Conservation (phyloP, 2,329 filamentous ascomycete genomes). For the Graphilbum fragrans region DNA sequence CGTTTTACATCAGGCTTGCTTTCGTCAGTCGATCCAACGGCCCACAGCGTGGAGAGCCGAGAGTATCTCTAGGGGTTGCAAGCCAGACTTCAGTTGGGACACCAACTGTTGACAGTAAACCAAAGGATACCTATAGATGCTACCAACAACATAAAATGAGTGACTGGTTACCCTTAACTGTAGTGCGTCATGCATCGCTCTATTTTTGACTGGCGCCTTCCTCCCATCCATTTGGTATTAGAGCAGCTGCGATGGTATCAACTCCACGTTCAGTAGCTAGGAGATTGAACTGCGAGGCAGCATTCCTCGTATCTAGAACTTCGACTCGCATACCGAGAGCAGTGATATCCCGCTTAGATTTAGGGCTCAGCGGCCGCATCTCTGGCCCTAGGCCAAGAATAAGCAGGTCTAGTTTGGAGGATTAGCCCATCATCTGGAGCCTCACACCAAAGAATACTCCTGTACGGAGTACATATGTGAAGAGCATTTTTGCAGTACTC, state of each 20-base stretch:
- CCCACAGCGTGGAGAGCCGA: too few species aligned
- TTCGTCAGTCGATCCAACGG: too few species aligned
- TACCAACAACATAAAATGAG: too few species aligned
- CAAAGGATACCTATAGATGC: too few species aligned
- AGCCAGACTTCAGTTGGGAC: too few species aligned
- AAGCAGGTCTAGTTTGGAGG: constrained; percentile 54
- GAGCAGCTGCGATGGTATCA: constrained; percentile 69
- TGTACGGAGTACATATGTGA: too few species aligned
- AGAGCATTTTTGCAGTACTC: too few species aligned
- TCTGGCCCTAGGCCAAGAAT: constrained; percentile 75
- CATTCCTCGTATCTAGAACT: constrained; percentile 84
- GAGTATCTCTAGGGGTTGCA: too few species aligned
- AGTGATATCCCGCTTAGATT: constrained; percentile 60
- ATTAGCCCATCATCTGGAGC: constrained; percentile 1
- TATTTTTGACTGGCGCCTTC: constrained; percentile 41
- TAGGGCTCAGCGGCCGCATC: constrained; percentile 64
- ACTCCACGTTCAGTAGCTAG: constrained; percentile 89
- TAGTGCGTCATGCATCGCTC: too few species aligned
- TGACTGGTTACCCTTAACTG: too few species aligned
- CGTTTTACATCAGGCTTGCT: too few species aligned
- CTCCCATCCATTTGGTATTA: constrained; percentile 78
- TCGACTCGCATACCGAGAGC: constrained; percentile 76
- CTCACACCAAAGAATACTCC: not conserved
- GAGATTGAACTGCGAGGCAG: constrained; percentile 87
- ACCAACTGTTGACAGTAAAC: too few species aligned